Evolutionary conservation across 2,329 filamentous ascomycete genomes (phyloP), one percentile per base, ranked within the genome.

Genomic region (Ascochyta koolunga): DNA sequence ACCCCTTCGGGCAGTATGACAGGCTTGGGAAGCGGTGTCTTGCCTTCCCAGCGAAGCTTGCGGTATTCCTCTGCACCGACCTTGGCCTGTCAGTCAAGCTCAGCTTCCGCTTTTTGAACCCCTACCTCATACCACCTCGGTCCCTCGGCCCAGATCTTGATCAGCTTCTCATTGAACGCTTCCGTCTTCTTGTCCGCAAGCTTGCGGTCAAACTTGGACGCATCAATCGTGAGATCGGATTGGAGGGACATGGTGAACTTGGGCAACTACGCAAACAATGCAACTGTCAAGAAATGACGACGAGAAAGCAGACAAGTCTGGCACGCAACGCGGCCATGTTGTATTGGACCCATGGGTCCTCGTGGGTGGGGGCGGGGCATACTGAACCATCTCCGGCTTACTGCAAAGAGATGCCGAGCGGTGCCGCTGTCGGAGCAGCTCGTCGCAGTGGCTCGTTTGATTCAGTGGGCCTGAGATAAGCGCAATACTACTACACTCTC

Each of bases 11-110:
- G 72, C 0, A 86, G 70, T 3, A 80, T 71, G 2, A 75, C 66
- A 0, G 80, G 80, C 47, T 73, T 74, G 2, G 82, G 81, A 1
- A 84, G 64, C 0, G 78, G 73, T 0, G 81, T 83, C 60, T 86
- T 79, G 33, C 83, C 83, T 19, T 77, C 77, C 71, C 76, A 78
- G 13, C 79, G 74, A 78, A 85, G 81, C 59, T 81, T 73, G 4
- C 84, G 78, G 63, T 83, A 86, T 61, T 78, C 79, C 13, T 76
- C 73, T 7, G 82, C 80, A 8, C 83, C 83, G 32, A 84, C 77
- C 78, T 82, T 42, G 10, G 15, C 3, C 15, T 9, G 10, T 46
- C 22, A 47, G 16, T 39, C 9, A 21, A 3, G 33, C 35, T 27
- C 19, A 8, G 18, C 16, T 25, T 24, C n/a, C n/a, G n/a, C n/a